Evolutionary conservation across 495 filamentous ascomycete genomes (phyloP), one percentile per base, ranked within the genome.

Genomic region (Trichoderma orchidacearum): DNA sequence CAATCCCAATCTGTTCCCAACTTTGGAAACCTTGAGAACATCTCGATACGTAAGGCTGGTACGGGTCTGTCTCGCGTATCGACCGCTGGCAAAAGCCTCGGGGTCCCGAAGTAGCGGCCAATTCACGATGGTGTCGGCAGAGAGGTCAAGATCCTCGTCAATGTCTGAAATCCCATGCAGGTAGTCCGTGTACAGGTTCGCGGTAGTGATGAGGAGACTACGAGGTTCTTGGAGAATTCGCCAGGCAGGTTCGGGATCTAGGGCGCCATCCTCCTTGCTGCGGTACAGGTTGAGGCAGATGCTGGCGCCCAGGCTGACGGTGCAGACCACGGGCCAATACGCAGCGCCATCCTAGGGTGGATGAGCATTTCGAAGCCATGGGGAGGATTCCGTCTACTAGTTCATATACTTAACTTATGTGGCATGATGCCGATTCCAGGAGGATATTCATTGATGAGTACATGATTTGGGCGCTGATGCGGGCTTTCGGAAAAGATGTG

Each of bases 381-480:
- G 9, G 6, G 61, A 57, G 27, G 18, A 53, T 56, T 18, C 53
- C 31, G 45, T 35, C 59, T 67, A 53, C 65, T 61, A 45, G 8
- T 30, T 41, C 41, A 50, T 12, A 56, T 31, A 57, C 65, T 63
- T 58, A 65, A 62, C 63, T 98, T 91, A 64, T 98, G 93, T 54
- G 91, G 82, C 87, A 96, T 92, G 59, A 97, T 98, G 6, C 93
- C 93, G 60, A 95, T 85, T 1, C 88, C 89, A 0, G 88, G 83
- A 1, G 68, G 70, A 68, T 98, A 98, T 69, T 96, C 90, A 63
- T 98, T 98, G 36, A 97, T 80, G 17, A 98, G 76, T 50, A 93
- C 86, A 73, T 98, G 93, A 59, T 98, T 98, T 30, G 92, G 90
- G 3, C 68, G 73, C 9, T 70, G 58, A 61, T 96, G 91, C 27